Conservation (phyloP, 441 rosid genomes). For the Adansonia madagascariensis region DNA sequence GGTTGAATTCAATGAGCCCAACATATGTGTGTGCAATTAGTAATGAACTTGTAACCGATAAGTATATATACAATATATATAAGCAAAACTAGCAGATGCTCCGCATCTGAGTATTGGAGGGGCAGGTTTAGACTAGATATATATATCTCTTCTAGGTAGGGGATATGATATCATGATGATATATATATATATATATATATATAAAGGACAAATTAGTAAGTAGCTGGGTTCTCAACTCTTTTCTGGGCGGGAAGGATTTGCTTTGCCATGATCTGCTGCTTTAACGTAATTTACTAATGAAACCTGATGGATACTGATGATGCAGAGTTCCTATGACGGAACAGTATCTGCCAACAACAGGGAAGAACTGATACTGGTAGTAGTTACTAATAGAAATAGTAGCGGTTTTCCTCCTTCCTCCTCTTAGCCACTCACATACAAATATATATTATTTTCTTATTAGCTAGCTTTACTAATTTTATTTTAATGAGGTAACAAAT, state of each 20-base stretch:
- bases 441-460: not conserved
- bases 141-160: not conserved
- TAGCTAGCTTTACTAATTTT: not conserved
- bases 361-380: slow-evolving; percentile 21
- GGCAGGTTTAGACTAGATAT: not conserved
- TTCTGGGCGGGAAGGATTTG: not conserved
- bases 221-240: not conserved
- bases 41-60: not conserved
- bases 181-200: slow-evolving; percentile 11
- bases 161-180: not conserved
- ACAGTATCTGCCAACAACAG: slow-evolving; percentile 25
- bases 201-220: not conserved
- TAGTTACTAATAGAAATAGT: slow-evolving; percentile 19
- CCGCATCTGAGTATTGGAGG: not conserved
- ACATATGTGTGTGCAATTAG: slow-evolving; percentile 26
- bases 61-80: not conserved
- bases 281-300: not conserved
- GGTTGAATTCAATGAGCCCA: slow-evolving; percentile 35
- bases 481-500: not conserved
- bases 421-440: not conserved
- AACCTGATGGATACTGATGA: slow-evolving; percentile 4
- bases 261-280: not conserved
- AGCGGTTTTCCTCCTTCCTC: not conserved
- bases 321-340: slow-evolving; percentile 11
- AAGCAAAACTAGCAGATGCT: slow-evolving; percentile 12